Evolutionary conservation across 495 filamentous ascomycete genomes (phyloP), one percentile per base, ranked within the genome.

Genomic region (Aspergillus asperescens): DNA sequence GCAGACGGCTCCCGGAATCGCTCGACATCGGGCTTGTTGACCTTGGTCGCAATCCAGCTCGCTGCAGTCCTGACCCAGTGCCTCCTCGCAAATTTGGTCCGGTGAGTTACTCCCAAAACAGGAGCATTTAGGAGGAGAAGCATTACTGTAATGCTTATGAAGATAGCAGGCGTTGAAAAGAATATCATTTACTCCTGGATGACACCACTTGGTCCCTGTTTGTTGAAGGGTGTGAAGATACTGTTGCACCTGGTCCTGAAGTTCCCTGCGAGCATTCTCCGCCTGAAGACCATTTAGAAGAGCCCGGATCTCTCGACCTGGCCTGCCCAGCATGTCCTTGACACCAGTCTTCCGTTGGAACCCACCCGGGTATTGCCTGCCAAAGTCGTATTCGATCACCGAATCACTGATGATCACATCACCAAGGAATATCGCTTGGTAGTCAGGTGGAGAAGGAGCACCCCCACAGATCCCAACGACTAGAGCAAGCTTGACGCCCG

Each of bases 401-500:
- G 40, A 40, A 1, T 63, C 67, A 48, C 71, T 72, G 28, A 79
- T 68, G 15, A 77, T 60, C 0, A 77, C 69, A 55, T 79, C 74
- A 5, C 75, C 74, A 1, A 77, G 64, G 8, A 72, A 39, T 3
- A 72, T 51, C 20, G 66, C 61, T 4, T 54, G 41, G 20, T 28
- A 28, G 3, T 38, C 29, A 7, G 51, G 19, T 16, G 49, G 31
- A 6, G 12, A n/a, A n/a, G n/a, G n/a, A n/a, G n/a, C n/a, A n/a
- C n/a, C n/a, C n/a, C n/a, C n/a, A n/a, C n/a, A n/a, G 44, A 69
- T 63, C 10, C 64, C 62, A 38, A 65, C 60, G 15, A 67, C 44
- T 16, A 67, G 18, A 28, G 47, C 63, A 37, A 67, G 49, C 37
- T 58, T 32, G 22, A 63, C 48, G 1, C 44, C 22, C 5, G 41